Evolutionary conservation across 352 stramenopile genomes (phyloP).

Genomic region (Phytophthora nicotianae): DNA sequence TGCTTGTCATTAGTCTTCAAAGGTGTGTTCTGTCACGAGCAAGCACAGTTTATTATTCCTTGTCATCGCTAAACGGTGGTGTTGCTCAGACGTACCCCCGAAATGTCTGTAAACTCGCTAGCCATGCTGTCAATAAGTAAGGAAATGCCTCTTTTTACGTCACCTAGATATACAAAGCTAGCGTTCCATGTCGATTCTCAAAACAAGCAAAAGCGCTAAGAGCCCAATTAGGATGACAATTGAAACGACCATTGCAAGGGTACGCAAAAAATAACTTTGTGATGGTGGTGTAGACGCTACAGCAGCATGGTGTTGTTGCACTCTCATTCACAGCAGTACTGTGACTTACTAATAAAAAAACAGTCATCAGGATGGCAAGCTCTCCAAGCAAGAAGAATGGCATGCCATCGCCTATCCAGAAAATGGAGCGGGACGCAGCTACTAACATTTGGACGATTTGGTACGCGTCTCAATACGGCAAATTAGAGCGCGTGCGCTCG

Average conservation of each 20-base stretch:
- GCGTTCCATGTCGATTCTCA: conserved; percentile 35
- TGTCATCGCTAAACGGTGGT: background rate
- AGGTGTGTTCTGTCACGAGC: conserved; percentile 30
- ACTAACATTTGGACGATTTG: conserved; percentile 72
- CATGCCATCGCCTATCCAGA: conserved; percentile 33
- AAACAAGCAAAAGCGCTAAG: conserved; percentile 19
- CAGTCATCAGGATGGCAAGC: conserved; percentile 7
- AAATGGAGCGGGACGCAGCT: conserved; percentile 23
- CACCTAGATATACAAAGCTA: conserved; percentile 26
- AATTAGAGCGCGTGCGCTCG: conserved; percentile 51
- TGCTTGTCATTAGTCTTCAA: conserved; percentile 41
- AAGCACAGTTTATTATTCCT: background rate
- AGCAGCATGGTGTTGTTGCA: too few relatives aligned
- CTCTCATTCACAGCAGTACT: background rate
- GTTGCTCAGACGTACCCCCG: conserved; percentile 33
- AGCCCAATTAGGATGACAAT: conserved; percentile 15
- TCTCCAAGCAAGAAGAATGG: conserved; percentile 19
- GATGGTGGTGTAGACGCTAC: background rate
- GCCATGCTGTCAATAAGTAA: conserved; percentile 31
- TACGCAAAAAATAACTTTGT: conserved; percentile 37
- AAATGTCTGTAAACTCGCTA: conserved; percentile 66
- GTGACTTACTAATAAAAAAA: too few relatives aligned
- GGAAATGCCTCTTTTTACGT: conserved; percentile 14
- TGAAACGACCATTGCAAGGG: conserved; percentile 28
- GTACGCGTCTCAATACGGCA: conserved; percentile 71